Base-by-base conservation (phyloP, 2,329 filamentous ascomycete genomes). In the Talaromyces verruculosus region DNA sequence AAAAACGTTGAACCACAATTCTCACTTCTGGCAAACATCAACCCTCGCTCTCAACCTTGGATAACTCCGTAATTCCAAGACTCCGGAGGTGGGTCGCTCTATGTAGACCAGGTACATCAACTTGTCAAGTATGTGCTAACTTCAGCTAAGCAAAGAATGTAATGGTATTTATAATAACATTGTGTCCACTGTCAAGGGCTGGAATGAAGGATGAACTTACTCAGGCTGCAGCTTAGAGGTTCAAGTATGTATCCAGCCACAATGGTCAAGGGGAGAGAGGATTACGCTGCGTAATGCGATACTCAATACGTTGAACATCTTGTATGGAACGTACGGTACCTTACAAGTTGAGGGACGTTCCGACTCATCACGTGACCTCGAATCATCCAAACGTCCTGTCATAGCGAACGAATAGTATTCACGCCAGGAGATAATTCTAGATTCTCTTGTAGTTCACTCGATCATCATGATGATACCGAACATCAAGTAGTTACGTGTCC, bases 31-130 rank as follows among this genome's bases (percentile, higher is more conserved):
- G 11, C 33, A 57, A n/a, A n/a, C 28, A 17, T 47, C 35, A 35
- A 30, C 33, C 45, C 37, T 62, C 30, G 25, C 28, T 61, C 43
- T 61, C 43, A 43, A 62, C 45, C 25, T 51, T 62, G 30, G 33
- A 37, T 62, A 51, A 53, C 45, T 51, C 60, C 60, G 45, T 53
- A 53, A 41, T 53, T 61, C 45, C 33, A 53, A 39, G 60, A 53
- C 45, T 25, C 45, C 45, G 33, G 33, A 62, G 60, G 60, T 62
- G 60, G 60, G 60, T 51, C 60, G n/a, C 28, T 35, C 35, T 19
- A 2, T 17, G 49, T 30, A 53, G 25, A 30, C 22, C 33, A 17
- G 49, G 49, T 53, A 53, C 49, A 28, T 55, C 51, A 55, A 47
- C 10, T 15, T 17, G 4, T 6, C 22, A 28, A 22, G 53, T 37